These are phyloP conservation scores for Thraustochytrium sp. DNA, from an alignment of 352 stramenopile genomes.

Conservation along the genomic window DNA sequence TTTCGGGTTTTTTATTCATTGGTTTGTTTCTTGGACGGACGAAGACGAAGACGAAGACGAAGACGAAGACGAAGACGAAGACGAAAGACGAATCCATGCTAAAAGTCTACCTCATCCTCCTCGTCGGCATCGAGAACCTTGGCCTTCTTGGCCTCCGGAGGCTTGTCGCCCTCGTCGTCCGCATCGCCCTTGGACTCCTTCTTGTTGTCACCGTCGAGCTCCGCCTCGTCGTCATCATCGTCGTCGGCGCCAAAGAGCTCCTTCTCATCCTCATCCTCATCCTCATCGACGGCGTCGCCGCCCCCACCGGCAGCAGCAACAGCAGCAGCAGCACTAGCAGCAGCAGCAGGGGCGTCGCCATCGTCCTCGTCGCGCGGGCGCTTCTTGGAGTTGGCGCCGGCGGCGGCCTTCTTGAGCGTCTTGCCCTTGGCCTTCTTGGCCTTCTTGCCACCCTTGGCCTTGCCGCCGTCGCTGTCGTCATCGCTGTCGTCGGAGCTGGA, in stretches of 20 bases:
- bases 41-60: too few species aligned
- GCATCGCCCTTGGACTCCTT: neutral
- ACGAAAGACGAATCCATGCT: too few species aligned
- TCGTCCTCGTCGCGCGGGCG: neutral
- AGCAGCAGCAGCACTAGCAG: neutral
- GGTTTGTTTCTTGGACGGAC: too few species aligned
- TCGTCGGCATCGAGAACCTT: slow-evolving; percentile 2
- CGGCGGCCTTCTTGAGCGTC: neutral
- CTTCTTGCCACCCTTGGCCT: neutral
- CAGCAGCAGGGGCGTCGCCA: neutral
- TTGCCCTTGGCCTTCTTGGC: neutral
- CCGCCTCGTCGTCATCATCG: neutral
- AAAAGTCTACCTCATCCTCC: slow-evolving; percentile 35
- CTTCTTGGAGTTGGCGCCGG: neutral
- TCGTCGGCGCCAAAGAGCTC: too few species aligned
- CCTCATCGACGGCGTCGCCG: neutral
- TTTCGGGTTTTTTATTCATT: too few species aligned
- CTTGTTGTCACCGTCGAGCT: neutral
- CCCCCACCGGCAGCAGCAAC: neutral
- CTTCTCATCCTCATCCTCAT: neutral
- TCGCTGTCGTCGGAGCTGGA: neutral
- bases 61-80: too few species aligned
- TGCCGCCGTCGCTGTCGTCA: neutral
- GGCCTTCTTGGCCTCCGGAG: neutral
- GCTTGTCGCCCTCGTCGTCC: neutral